Base-by-base conservation (phyloP, 73 alveolate genomes). In the Paramecium primaurelia region DNA sequence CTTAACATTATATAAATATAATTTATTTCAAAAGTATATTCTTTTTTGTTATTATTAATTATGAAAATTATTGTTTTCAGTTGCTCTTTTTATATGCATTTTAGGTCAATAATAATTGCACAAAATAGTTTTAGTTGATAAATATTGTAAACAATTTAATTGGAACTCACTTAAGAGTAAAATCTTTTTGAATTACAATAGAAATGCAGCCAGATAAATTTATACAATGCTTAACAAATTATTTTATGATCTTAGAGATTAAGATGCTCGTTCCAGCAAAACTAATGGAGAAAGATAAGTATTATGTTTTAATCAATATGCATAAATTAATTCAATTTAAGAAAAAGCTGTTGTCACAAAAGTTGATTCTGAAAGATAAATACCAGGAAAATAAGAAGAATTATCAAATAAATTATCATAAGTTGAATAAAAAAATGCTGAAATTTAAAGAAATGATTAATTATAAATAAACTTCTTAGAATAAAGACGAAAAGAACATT, bases 351-450 rank as follows among this genome's bases (percentile, higher is more conserved):
- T 40, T 14, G 49, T 77, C 0, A 25, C 68, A 7, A 77, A 42
- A 12, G 75, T 58, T 77, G 90, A 77, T 40, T 77, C 1, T 77
- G 68, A 38, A 22, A 77, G 90, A 77, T 42, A 77, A 77, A 38
- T 77, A 7, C 90, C 90, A 18, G 71, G 47, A n/a, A 77, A 34
- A 75, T 7, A 75, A 40, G 88, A 75, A 75, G 88, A 36, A 37
- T 75, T 75, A 32, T 36, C n/a, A 75, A 34, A 75, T 40, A 75
- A 36, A 34, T 11, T 20, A 16, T 28, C 37, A 12, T 22, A 40
- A 77, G 42, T 38, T 22, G 90, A 77, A 77, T 77, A 77, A 77
- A 77, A 77, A 22, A 42, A 32, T 38, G 51, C 22, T 38, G 90
- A 77, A 18, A 42, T 77, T 20, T 1, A n/a, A n/a, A 77, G 75